Conservation (phyloP, 768 basidiomycete species). For the Serendipita sp. region DNA sequence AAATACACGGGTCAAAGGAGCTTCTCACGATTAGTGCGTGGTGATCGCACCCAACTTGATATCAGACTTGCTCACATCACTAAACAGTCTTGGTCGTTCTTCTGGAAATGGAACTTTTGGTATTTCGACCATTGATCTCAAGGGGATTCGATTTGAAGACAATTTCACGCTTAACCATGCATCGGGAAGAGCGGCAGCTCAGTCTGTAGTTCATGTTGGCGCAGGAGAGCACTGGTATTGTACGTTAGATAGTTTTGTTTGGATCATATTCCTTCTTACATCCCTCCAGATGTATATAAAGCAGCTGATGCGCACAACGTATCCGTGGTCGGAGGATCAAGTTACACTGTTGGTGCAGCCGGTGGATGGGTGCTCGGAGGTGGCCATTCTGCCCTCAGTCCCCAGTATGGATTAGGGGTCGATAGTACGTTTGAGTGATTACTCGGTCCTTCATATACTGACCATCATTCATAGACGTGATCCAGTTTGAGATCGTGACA, state of each 20-base stretch:
- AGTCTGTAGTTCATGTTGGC: slow-evolving; percentile 6
- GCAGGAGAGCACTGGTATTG: slow-evolving; percentile 10
- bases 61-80: not conserved
- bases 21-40: slow-evolving; percentile 19
- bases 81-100: slow-evolving; percentile 21
- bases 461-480: not conserved
- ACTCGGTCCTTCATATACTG: not conserved
- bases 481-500: slow-evolving; percentile 9
- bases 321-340: slow-evolving; percentile 30
- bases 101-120: slow-evolving; percentile 22
- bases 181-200: slow-evolving; percentile 9
- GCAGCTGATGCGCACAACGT: slow-evolving; percentile 24
- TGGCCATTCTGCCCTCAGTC: slow-evolving; percentile 27
- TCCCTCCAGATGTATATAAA: slow-evolving; percentile 27
- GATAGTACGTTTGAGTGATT: not conserved
- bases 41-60: not conserved
- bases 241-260: slow-evolving; percentile 13
- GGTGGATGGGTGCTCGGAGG: slow-evolving; percentile 35
- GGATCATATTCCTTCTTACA: slow-evolving; percentile 25
- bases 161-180: slow-evolving; percentile 21
- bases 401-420: slow-evolving; percentile 26
- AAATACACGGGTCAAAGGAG: slow-evolving; percentile 5
- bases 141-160: slow-evolving; percentile 21
- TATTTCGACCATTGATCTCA: slow-evolving; percentile 27
- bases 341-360: slow-evolving; percentile 26